Evolutionary conservation across 148 eudicot genomes (phyloP).

Genomic region (Camellia lanceoleosa): DNA sequence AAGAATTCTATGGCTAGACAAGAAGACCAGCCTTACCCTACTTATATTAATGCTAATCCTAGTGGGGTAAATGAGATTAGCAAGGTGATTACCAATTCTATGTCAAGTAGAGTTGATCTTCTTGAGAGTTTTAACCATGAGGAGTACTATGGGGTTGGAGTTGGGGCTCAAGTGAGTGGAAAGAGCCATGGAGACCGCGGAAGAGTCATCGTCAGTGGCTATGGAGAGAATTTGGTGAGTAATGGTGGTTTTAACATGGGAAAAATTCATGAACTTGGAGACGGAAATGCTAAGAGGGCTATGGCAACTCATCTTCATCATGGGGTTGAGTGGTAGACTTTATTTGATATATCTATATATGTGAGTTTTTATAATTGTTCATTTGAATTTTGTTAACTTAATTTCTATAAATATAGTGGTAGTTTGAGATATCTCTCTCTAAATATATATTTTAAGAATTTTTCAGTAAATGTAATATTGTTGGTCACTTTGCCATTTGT

Average conservation of each 20-base stretch:
- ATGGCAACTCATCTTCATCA: conserved; percentile 18
- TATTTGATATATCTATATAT: not conserved
- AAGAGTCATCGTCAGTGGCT: not conserved
- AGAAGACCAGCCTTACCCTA: not conserved
- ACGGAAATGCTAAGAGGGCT: conserved; percentile 15
- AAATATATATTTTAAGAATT: no score
- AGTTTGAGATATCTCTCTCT: no score
- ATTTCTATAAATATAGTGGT: not conserved
- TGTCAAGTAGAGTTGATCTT: not conserved
- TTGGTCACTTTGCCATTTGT: no score
- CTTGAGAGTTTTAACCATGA: not conserved
- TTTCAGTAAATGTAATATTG: no score
- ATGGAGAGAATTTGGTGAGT: conserved; percentile 21
- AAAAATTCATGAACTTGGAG: conserved; percentile 11
- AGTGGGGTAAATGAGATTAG: not conserved
- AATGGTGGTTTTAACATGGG: conserved; percentile 5
- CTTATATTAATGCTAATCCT: not conserved
- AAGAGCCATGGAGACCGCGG: not conserved
- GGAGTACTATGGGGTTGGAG: not conserved
- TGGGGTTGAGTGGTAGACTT: conserved; percentile 14
- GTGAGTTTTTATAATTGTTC: not conserved
- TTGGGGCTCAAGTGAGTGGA: not conserved
- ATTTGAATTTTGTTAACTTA: not conserved
- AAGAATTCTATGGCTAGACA: conserved; percentile 12
- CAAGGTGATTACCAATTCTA: not conserved